Evolutionary conservation across 2,329 filamentous ascomycete genomes (phyloP).

Genomic region (Diplocarpon mali): DNA sequence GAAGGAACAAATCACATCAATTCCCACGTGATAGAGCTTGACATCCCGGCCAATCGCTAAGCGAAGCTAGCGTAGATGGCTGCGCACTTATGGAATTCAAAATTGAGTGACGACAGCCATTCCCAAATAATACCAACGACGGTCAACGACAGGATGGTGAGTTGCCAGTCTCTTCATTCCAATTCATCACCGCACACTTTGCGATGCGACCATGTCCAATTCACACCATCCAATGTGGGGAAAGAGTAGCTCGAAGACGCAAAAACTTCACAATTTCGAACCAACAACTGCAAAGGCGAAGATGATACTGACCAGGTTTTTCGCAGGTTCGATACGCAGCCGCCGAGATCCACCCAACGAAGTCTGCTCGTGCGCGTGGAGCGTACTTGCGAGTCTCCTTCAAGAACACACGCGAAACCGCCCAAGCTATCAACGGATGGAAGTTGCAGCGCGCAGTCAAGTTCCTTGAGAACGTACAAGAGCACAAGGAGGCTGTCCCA

Average conservation of each 20-base stretch:
- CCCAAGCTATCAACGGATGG: slow-evolving; percentile 80
- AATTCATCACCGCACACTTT: background rate
- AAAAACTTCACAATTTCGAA: background rate
- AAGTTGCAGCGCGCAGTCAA: slow-evolving; percentile 74
- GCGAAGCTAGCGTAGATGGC: too few species aligned
- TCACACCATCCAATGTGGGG: background rate
- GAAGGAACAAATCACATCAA: too few species aligned
- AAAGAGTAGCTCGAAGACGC: background rate
- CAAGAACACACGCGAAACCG: slow-evolving; percentile 99
- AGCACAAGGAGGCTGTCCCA: slow-evolving; percentile 94
- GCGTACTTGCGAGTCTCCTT: slow-evolving; percentile 98
- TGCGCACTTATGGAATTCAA: background rate
- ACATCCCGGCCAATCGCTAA: too few species aligned
- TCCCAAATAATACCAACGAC: background rate
- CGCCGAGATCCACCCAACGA: slow-evolving; percentile 73
- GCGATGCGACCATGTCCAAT: background rate
- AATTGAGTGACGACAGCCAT: background rate
- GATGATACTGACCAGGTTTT: slow-evolving; percentile 1
- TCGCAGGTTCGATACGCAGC: slow-evolving; percentile 88
- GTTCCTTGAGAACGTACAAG: slow-evolving; percentile 97
- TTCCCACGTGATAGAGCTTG: too few species aligned
- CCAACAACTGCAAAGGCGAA: background rate
- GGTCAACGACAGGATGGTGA: slow-evolving; percentile 11
- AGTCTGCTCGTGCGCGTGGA: slow-evolving; percentile 96
- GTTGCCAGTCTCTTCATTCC: background rate